Evolutionary conservation across 768 basidiomycete genomes (phyloP), one percentile per base, ranked within the genome.

Genomic region (Phaeolepiota aurea): DNA sequence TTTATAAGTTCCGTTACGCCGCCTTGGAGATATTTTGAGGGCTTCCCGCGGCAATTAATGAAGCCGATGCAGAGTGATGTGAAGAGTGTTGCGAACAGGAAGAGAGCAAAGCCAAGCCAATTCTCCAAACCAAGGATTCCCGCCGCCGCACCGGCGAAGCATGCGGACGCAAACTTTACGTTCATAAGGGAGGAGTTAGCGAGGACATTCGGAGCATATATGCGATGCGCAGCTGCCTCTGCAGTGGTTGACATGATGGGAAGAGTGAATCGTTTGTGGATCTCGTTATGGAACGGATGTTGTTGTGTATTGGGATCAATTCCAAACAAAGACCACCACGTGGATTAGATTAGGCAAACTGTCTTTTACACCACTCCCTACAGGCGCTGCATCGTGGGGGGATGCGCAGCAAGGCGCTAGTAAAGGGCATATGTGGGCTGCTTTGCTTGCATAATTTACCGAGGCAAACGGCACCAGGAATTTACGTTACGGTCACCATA

Each of bases 111-210:
- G 15, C 92, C 92, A 35, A 69, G 65, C 68, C 76, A 77, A 60
- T 92, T 93, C 53, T 87, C 78, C 16, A 94, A 75, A 15, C 92
- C 92, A 7, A 96, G 78, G 44, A 92, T 81, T 20, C 92, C 92
- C 0, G 91, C 87, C 1, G 81, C 79, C 0, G 89, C 85, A 30
- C 92, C 92, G 14, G 88, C 77, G 53, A 91, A 87, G 61, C 84
- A 88, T 5, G 88, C 68, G 5, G 87, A 77, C 28, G 91, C 57
- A 62, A 91, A 91, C 53, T 89, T 89, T 54, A 85, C 71, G 37
- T 72, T 81, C 43, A 66, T 65, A 14, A 85, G 59, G 7, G 72
- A 65, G 14, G 72, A 65, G 55, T 87, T 86, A 54, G 71, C 74
- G 38, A 71, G 58, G 20, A 86, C 72, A 49, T 89, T 85, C 1